Conservation (phyloP, 768 basidiomycete species). For the Cystofilobasidium macerans region DNA sequence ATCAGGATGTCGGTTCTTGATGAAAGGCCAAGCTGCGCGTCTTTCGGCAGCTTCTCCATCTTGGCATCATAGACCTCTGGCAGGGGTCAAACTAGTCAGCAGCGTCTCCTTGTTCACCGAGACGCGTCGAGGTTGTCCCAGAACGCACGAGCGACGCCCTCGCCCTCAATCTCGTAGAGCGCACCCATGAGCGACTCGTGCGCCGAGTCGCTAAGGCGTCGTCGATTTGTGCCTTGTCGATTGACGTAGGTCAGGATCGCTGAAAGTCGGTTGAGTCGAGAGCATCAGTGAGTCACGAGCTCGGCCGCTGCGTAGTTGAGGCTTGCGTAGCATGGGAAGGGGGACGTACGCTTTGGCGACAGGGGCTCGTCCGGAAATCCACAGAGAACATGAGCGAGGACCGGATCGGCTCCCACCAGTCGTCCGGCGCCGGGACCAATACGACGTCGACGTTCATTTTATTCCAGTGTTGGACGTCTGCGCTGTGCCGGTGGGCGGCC, state of each 20-base stretch:
- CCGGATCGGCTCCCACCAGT: constrained; percentile 24
- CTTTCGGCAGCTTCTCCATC: background rate
- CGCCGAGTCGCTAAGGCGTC: background rate
- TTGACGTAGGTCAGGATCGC: background rate
- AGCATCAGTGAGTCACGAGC: too few species aligned
- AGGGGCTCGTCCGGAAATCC: background rate
- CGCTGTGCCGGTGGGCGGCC: constrained; percentile 7
- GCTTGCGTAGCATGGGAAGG: too few species aligned
- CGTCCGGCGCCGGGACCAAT: background rate
- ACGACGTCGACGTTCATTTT: constrained; percentile 13
- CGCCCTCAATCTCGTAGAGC: background rate
- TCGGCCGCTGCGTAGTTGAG: too few species aligned
- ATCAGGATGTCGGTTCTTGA: constrained; percentile 3
- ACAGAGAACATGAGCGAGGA: constrained; percentile 13
- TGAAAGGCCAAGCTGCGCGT: background rate
- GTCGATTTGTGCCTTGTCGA: background rate
- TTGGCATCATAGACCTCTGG: background rate
- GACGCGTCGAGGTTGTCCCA: too few species aligned
- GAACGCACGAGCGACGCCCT: background rate
- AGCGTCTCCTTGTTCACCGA: too few species aligned
- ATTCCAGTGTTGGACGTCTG: constrained; percentile 3
- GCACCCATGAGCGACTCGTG: background rate
- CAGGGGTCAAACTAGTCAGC: too few species aligned
- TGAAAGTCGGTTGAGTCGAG: too few species aligned
- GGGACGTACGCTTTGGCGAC: background rate